Evolutionary conservation across 108 stramenopile species (phyloP), one percentile per base, ranked within the genome.

Genomic region (Skeletonema costatum): DNA sequence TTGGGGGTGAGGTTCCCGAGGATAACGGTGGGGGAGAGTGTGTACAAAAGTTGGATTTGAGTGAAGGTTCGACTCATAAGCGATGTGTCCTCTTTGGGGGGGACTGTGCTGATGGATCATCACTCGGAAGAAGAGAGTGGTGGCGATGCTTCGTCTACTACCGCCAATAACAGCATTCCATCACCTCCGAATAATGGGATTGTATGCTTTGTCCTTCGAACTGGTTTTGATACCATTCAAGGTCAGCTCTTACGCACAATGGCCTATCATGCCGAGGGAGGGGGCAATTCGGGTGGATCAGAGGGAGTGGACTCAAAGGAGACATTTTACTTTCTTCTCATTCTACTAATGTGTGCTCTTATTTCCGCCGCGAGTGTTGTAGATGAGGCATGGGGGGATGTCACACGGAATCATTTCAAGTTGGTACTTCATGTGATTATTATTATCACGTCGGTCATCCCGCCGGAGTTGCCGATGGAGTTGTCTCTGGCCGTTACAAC

Each of bases 401-500:
- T 83, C 25, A 89, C 78, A 9, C 76, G 98, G 33, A 97, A 96
- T 80, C 80, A 86, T 35, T 99, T 96, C 86, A 96, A 97, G 63
- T 89, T 99, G 9, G 60, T 88, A 3, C 88, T 99, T 13, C 99
- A 99, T 85, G 96, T 97, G 51, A 92, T 99, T 59, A 98, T 99
- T 60, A 98, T 99, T 60, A 73, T 98, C 29, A 99, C 99, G 4
- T 91, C 88, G 30, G 98, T 99, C 13, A 95, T 98, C 7, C 97
- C 97, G 10, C 97, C 99, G 2, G 98, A 98, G 82, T 78, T 99
- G 51, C 99, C 99, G 17, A 98, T 99, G 97, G 97, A 99, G 78
- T 80, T 99, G 12, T 86, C 87, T 70, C 77, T 99, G 70, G 98
- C 99, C 7, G 98, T 99, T 14, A 98, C 96, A 31, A 96, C 93